These are phyloP conservation scores for Tinospora cordifolia DNA, from an alignment of 164 flowering plant genomes.

Conservation along the genomic window DNA sequence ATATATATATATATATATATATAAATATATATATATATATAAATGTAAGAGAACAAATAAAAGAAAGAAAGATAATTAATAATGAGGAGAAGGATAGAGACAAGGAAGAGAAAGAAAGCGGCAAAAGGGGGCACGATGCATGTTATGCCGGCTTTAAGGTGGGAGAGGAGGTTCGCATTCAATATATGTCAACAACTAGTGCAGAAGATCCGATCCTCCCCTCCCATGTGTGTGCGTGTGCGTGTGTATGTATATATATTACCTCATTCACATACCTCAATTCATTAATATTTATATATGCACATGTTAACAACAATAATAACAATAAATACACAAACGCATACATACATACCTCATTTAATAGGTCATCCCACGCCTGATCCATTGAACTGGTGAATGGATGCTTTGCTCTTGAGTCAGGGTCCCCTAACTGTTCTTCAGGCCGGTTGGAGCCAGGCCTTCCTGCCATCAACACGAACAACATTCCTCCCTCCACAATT, in stretches of 20 bases:
- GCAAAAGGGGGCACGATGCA: constrained; percentile 6
- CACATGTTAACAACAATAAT: too few relatives aligned
- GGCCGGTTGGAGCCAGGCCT: constrained; percentile 23
- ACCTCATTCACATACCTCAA: not conserved
- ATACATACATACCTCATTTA: constrained; percentile 24
- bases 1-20: too few relatives aligned
- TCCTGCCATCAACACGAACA: constrained; percentile 37
- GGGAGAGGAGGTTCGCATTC: constrained; percentile 18
- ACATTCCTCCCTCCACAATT: constrained; percentile 29
- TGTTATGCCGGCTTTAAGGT: constrained; percentile 18
- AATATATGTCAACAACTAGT: constrained; percentile 1
- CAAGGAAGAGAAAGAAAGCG: constrained; percentile 8
- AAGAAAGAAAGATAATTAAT: constrained; percentile 6
- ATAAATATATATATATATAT: too few relatives aligned
- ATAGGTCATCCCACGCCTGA: constrained; percentile 39
- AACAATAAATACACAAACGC: too few relatives aligned
- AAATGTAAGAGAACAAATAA: not conserved
- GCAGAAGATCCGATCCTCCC: not conserved
- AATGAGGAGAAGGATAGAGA: constrained; percentile 13
- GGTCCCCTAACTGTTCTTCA: constrained; percentile 30
- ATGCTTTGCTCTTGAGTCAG: constrained; percentile 37
- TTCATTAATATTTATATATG: too few relatives aligned
- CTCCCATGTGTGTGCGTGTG: too few relatives aligned
- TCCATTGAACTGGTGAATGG: constrained; percentile 40
- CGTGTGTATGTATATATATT: too few relatives aligned